Conservation (phyloP, 148 eudicot genomes). For the Rhododendron henanense region DNA sequence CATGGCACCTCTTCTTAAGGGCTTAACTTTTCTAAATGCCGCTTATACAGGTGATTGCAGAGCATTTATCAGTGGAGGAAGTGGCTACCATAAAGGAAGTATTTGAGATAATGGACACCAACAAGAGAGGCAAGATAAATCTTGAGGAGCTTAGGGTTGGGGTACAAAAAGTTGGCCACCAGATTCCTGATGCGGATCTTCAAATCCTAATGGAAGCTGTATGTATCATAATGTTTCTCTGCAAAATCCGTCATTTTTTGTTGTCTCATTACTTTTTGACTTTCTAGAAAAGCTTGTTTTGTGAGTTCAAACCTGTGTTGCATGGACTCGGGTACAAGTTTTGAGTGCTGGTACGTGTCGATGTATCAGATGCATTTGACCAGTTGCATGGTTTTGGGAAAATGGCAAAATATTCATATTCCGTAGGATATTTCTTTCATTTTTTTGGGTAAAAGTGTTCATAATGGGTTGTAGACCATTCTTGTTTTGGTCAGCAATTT, state of each 20-base stretch:
- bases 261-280: not conserved
- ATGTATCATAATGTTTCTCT: conserved; percentile 14
- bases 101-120: too few relatives aligned
- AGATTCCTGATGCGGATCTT: conserved; percentile 60
- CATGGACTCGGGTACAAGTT: not conserved
- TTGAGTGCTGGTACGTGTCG: not conserved
- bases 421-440: not conserved
- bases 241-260: not conserved
- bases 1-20: too few relatives aligned
- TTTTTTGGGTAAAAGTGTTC: not conserved
- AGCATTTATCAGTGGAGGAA: too few relatives aligned
- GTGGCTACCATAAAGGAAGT: too few relatives aligned
- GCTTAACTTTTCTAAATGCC: too few relatives aligned
- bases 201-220: conserved; percentile 75
- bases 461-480: not conserved
- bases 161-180: conserved; percentile 62
- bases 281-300: not conserved
- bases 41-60: too few relatives aligned
- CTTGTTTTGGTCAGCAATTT: not conserved
- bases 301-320: not conserved
- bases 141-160: conserved; percentile 44
- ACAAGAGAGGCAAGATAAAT: too few relatives aligned
- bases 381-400: not conserved
- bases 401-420: not conserved
- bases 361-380: not conserved